phyloP scores from a whole-genome alignment of 805 yeast species.

The Teunomyces atbi region DNA sequence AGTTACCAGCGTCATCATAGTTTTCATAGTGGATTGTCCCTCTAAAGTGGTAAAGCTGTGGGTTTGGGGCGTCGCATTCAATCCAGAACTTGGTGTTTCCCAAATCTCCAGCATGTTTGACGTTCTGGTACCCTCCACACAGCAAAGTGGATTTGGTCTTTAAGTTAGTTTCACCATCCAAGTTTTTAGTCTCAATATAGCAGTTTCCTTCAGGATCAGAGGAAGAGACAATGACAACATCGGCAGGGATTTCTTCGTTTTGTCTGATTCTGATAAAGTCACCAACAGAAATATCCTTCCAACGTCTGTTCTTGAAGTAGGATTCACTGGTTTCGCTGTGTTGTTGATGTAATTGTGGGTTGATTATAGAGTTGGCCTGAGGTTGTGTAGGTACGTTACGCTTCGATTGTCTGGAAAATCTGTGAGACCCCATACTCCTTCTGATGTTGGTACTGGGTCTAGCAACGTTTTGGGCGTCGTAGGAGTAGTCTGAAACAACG shows the following conservation, averaged over 20 bases:
- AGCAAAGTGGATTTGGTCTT: constrained; percentile 55
- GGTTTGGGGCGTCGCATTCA: constrained; percentile 73
- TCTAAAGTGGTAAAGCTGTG: constrained; percentile 60
- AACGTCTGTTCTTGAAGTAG: constrained; percentile 29
- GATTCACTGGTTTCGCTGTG: constrained; percentile 3
- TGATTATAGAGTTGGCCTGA: constrained; percentile 18
- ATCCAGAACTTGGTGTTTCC: constrained; percentile 57
- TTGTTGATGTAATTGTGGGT: constrained; percentile 18
- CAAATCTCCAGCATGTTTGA: constrained; percentile 59
- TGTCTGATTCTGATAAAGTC: constrained; percentile 67
- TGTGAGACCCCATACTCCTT: constrained; percentile 1
- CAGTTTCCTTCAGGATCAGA: constrained; percentile 70
- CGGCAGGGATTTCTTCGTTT: constrained; percentile 82
- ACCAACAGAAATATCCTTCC: constrained; percentile 75
- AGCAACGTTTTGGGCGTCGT: constrained; percentile 10
- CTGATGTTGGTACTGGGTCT: constrained; percentile 1
- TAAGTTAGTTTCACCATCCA: constrained; percentile 57
- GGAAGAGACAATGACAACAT: constrained; percentile 59
- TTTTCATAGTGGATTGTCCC: constrained; percentile 60
- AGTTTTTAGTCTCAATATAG: constrained; percentile 76
- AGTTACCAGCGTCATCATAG: constrained; percentile 27
- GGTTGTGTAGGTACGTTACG: constrained; percentile 8
- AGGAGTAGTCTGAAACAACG: constrained; percentile 32
- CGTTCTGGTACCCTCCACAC: constrained; percentile 45
- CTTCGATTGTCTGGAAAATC: constrained; percentile 4